Conservation (phyloP, 495 filamentous ascomycete genomes). For the Neurospora tetraspora region DNA sequence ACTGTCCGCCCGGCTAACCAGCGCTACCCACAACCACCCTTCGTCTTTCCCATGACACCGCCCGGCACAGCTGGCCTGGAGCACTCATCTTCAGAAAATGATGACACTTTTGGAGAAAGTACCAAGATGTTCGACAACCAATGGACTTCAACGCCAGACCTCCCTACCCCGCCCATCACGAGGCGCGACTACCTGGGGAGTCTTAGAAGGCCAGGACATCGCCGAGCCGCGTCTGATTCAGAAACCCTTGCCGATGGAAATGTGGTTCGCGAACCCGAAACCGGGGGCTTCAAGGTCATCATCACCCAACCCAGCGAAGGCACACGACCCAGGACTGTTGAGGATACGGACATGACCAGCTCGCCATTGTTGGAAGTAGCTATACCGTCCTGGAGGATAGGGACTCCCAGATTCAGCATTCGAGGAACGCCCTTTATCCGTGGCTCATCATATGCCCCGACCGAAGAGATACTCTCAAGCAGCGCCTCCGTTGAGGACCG, state of each 20-base stretch:
- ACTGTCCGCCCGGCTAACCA: slow-evolving; percentile 47
- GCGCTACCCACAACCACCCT: slow-evolving; percentile 48
- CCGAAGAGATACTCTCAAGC: slow-evolving; percentile 38
- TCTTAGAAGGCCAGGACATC: slow-evolving; percentile 14
- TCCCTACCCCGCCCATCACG: slow-evolving; percentile 21
- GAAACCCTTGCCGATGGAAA: slow-evolving; percentile 29
- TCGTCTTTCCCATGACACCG: slow-evolving; percentile 49
- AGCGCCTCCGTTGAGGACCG: slow-evolving; percentile 30
- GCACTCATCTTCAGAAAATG: slow-evolving; percentile 26
- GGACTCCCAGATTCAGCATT: slow-evolving; percentile 70
- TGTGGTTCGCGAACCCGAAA: slow-evolving; percentile 42
- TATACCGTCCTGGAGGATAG: slow-evolving; percentile 81
- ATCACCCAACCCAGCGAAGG: slow-evolving; percentile 64
- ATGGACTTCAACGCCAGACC: slow-evolving; percentile 19
- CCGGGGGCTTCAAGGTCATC: slow-evolving; percentile 69
- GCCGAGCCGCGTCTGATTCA: slow-evolving; percentile 40
- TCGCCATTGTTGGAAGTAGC: slow-evolving; percentile 60
- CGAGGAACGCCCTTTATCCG: slow-evolving; percentile 72
- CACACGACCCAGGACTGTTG: slow-evolving; percentile 53
- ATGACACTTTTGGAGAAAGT: slow-evolving; percentile 26
- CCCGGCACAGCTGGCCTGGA: slow-evolving; percentile 47
- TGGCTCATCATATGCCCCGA: slow-evolving; percentile 55
- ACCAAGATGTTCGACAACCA: slow-evolving; percentile 23
- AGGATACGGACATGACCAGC: slow-evolving; percentile 36
- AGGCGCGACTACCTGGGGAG: slow-evolving; percentile 19